These are phyloP conservation scores for Dovyalis caffra DNA, from an alignment of 345 rosid species.

Conservation along the genomic window DNA sequence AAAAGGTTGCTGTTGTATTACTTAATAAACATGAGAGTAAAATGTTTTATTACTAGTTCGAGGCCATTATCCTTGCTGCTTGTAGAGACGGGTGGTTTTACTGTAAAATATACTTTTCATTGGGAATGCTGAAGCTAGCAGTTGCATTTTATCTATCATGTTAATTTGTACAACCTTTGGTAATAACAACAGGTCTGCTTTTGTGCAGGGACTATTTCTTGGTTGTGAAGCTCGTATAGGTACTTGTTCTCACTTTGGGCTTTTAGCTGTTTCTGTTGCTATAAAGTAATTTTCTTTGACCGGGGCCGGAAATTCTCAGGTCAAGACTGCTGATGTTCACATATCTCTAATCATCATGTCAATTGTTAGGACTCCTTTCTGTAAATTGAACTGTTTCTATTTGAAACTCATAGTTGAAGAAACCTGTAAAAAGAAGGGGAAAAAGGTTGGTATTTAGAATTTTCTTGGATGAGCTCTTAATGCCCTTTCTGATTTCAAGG, in stretches of 20 bases:
- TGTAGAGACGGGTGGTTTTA: background rate
- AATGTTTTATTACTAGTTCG: background rate
- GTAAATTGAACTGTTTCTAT: constrained; percentile 30
- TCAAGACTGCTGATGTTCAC: constrained; percentile 21
- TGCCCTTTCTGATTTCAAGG: background rate
- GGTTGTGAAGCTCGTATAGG: too few relatives aligned
- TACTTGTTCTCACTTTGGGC: background rate
- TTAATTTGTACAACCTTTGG: background rate
- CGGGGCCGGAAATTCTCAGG: constrained; percentile 8
- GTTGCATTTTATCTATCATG: background rate
- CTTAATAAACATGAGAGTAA: too few relatives aligned
- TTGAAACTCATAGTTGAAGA: constrained; percentile 16
- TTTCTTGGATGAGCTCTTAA: background rate
- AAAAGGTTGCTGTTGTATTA: background rate
- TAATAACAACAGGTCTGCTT: too few relatives aligned
- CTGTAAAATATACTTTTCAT: background rate
- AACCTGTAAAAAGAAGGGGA: background rate
- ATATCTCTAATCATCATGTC: constrained; percentile 15
- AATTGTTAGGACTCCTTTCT: constrained; percentile 27
- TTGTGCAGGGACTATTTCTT: too few relatives aligned
- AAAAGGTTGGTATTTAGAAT: background rate
- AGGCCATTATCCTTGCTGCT: background rate
- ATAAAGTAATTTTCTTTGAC: constrained; percentile 14
- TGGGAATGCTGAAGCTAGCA: background rate
- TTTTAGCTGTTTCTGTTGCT: constrained; percentile 19